phyloP scores from a whole-genome alignment of 139 green algal genomes.

The Diplosphaera chodatii region DNA sequence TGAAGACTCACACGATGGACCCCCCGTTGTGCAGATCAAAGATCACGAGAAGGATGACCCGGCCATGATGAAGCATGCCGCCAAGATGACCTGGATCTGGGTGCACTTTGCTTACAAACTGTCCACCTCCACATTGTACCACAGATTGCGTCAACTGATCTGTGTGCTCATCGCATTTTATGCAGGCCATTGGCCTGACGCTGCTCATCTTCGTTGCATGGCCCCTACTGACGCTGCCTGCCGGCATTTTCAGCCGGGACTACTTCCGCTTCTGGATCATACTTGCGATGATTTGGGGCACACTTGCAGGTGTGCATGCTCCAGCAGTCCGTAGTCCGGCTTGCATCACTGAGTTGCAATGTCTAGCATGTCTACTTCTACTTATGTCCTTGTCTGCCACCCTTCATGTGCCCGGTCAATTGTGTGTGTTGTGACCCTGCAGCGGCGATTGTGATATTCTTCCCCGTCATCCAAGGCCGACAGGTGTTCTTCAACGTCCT shows the following conservation, averaged over 20 bases:
- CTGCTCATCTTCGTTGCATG: conserved; percentile 8
- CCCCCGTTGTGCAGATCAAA: neutral
- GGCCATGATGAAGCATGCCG: conserved; percentile 22
- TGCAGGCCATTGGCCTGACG: conserved; percentile 51
- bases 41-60: conserved; percentile 9
- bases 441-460: neutral
- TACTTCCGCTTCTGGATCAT: conserved; percentile 16
- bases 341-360: neutral
- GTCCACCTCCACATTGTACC: too few species aligned
- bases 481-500: neutral
- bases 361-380: too few species aligned
- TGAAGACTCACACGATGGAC: conserved; percentile 40
- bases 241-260: conserved; percentile 6
- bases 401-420: too few species aligned
- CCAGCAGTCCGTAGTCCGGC: neutral
- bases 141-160: too few species aligned
- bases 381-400: too few species aligned
- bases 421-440: neutral
- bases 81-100: conserved; percentile 17
- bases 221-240: conserved; percentile 19
- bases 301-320: neutral
- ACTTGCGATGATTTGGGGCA: conserved; percentile 2
- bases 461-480: neutral
- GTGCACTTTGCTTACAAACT: too few species aligned
- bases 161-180: too few species aligned